phyloP scores from a whole-genome alignment of 73 alveolate species.

The Stentor coeruleus region DNA sequence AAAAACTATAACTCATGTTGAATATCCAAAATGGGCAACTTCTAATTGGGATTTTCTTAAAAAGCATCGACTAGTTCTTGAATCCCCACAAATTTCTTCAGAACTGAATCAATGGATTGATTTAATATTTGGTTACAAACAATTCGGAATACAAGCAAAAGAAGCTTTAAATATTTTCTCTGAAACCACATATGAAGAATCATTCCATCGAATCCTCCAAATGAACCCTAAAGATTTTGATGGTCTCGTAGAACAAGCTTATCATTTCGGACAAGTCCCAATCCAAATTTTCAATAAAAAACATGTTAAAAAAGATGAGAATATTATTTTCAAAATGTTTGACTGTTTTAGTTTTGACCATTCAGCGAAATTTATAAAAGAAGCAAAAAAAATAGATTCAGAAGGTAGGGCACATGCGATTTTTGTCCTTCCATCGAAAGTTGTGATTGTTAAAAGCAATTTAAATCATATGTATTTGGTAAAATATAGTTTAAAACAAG shows the following conservation, averaged over 20 bases:
- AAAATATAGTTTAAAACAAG: not conserved
- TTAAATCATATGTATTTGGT: not conserved
- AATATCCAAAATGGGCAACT: slow-evolving; percentile 57
- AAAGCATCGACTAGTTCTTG: slow-evolving; percentile 65
- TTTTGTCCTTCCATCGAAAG: not conserved
- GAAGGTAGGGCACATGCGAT: not conserved
- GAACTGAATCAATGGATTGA: slow-evolving; percentile 84
- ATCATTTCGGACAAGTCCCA: not conserved
- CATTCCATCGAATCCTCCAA: not conserved
- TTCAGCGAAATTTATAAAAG: not conserved
- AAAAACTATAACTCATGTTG: slow-evolving; percentile 63
- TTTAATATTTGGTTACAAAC: slow-evolving; percentile 81
- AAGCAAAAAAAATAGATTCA: not conserved
- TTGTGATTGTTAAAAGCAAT: not conserved
- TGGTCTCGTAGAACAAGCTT: not conserved
- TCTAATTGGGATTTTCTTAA: slow-evolving; percentile 50
- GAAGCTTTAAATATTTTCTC: slow-evolving; percentile 60
- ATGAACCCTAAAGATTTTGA: not conserved
- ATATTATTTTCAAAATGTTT: not conserved
- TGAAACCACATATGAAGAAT: slow-evolving; percentile 64
- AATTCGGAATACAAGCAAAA: slow-evolving; percentile 68
- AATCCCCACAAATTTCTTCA: slow-evolving; percentile 60
- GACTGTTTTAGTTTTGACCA: not conserved
- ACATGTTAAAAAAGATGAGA: not conserved
- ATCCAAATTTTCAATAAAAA: not conserved